Conservation (phyloP, 148 eudicot genomes). For the Fagopyrum esculentum region DNA sequence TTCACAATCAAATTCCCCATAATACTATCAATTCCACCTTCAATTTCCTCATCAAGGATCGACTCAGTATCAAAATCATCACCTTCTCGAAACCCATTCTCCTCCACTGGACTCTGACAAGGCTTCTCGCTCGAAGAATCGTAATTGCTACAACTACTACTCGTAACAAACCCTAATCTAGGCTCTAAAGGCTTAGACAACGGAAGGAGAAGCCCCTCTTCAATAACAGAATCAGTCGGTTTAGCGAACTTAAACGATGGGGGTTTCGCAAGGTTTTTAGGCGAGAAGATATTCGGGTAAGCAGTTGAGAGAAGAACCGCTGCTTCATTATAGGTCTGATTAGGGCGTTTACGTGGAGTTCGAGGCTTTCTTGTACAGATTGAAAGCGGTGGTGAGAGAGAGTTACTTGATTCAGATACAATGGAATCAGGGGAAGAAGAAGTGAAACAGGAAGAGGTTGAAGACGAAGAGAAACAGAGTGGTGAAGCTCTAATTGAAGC, state of each 20-base stretch:
- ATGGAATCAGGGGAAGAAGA: slow-evolving; percentile 6
- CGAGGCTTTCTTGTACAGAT: slow-evolving; percentile 74
- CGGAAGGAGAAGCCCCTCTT: slow-evolving; percentile 65
- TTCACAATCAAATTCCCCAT: slow-evolving; percentile 42
- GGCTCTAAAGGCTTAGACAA: slow-evolving; percentile 44
- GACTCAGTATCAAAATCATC: slow-evolving; percentile 65
- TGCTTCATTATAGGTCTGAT: slow-evolving; percentile 89
- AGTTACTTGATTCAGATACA: slow-evolving; percentile 1
- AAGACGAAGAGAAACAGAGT: background rate
- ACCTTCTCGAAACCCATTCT: slow-evolving; percentile 17
- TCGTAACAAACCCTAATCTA: background rate
- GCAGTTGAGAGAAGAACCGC: slow-evolving; percentile 87
- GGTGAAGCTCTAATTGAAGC: slow-evolving; percentile 7
- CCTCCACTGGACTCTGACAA: slow-evolving; percentile 20
- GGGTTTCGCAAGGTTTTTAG: slow-evolving; percentile 50
- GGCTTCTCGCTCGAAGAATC: slow-evolving; percentile 28
- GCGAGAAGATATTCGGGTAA: slow-evolving; percentile 72
- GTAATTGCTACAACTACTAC: background rate
- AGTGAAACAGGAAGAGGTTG: background rate
- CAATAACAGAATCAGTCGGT: slow-evolving; percentile 13
- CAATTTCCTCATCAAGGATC: slow-evolving; percentile 79
- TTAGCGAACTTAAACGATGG: slow-evolving; percentile 7
- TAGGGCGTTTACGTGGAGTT: slow-evolving; percentile 88
- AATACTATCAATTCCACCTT: slow-evolving; percentile 67
- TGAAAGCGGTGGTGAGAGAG: background rate